Base-by-base conservation (phyloP, 2,329 filamentous ascomycete species). In the Aspergillus sp. region DNA sequence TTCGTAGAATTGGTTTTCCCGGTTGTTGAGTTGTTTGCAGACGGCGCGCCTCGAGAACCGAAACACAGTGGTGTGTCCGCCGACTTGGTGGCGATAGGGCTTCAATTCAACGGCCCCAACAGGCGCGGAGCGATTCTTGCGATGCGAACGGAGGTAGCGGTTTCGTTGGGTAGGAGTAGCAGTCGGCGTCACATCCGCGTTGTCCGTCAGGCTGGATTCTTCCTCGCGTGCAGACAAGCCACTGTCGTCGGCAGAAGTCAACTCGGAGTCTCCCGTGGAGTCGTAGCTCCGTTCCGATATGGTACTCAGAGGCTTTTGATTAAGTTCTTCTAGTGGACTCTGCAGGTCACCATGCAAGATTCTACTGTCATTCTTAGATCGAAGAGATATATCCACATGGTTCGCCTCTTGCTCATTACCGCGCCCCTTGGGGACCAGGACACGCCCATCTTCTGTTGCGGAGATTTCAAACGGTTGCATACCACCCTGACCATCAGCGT, bases 1-100 rank as follows among this genome's bases (percentile, higher is more conserved):
- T 62, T 98, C 91, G 60, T 98, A 98, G 56, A 98, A 98, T 62
- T 94, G 86, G 60, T 98, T 98, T 57, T 98, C 91, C 51, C 89
- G 76, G 57, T 94, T 98, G 60, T 94, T 98, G 52, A 98, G 74
- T 63, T 95, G 86, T 63, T 98, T 98, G 70, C 91, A 98, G 8
- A 98, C 88, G 35, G 91, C 91, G 49, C 88, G 77, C 45, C 86
- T 80, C 12, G 91, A 96, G 55, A 98, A 96, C 26, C 89, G 81
- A 74, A 93, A 98, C 22, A 98, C 74, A 0, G 89, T 95, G 5
- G 86, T 95, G 58, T 98, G 91, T 1, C 91, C 91, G 37, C 91
- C 91, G 34, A 98, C 91, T 61, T 98, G 91, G 61, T 98, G 91
- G 45, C 86, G 85, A 62, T 95, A 98, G 2, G 91, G 91, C 51